These are phyloP conservation scores for Aspergillus awamori DNA, from an alignment of 2,329 filamentous ascomycete genomes.

Conservation along the genomic window DNA sequence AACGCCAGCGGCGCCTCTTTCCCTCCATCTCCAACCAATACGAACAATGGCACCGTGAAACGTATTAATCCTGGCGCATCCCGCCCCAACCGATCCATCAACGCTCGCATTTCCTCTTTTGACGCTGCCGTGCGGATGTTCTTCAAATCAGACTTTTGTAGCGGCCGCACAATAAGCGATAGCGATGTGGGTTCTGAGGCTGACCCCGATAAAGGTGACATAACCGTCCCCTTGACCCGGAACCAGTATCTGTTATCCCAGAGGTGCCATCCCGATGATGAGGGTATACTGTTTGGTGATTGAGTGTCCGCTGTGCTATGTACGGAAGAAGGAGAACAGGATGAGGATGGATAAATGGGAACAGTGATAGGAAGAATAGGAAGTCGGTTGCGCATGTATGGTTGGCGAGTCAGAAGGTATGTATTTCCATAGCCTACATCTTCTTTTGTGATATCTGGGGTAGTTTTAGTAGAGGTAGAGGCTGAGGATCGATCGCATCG, in stretches of 20 bases:
- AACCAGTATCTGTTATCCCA: constrained; percentile 63
- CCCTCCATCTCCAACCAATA: constrained; percentile 7
- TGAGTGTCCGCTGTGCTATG: neutral
- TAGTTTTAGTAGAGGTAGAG: constrained; percentile 11
- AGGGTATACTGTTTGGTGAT: neutral
- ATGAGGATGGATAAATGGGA: constrained; percentile 9
- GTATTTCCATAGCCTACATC: constrained; percentile 20
- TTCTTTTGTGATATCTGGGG: no score
- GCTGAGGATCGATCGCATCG: constrained; percentile 15
- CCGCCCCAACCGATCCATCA: constrained; percentile 25
- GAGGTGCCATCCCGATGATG: constrained; percentile 39
- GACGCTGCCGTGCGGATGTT: neutral
- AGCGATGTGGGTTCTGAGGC: neutral
- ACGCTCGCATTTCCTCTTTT: neutral
- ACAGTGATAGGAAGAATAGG: constrained; percentile 27
- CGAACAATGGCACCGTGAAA: constrained; percentile 47
- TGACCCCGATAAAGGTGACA: no score
- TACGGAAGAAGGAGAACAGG: neutral
- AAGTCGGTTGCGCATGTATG: constrained; percentile 35
- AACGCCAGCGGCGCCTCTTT: constrained; percentile 27
- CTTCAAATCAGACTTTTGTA: neutral
- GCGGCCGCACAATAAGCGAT: neutral
- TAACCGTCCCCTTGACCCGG: constrained; percentile 41
- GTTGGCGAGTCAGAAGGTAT: constrained; percentile 45
- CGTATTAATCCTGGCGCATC: constrained; percentile 41